phyloP scores from a whole-genome alignment of 495 filamentous ascomycete species.

The Xylaria sp. region DNA sequence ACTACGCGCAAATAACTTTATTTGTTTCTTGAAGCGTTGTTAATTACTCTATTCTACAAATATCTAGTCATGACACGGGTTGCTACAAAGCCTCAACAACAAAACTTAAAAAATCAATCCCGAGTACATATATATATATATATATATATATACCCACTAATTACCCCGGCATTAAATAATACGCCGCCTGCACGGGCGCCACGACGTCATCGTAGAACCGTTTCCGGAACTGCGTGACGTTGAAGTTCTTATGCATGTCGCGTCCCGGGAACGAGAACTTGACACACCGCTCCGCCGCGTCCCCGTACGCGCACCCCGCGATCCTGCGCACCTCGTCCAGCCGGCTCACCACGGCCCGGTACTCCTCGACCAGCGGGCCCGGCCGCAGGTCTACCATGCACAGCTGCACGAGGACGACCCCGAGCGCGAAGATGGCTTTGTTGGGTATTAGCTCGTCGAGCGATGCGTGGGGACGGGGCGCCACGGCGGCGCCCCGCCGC shows the following conservation, averaged over 20 bases:
- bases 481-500: no score
- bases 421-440: not conserved
- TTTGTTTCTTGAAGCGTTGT: no score
- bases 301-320: conserved; percentile 6
- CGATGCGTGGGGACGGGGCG: not conserved
- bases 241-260: not conserved
- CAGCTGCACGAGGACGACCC: not conserved
- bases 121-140: no score
- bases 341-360: not conserved
- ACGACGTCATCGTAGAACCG: conserved; percentile 3
- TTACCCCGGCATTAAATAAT: conserved; percentile 13
- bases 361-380: not conserved
- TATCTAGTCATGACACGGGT: no score
- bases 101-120: no score
- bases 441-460: conserved; percentile 15
- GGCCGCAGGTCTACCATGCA: conserved; percentile 1
- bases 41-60: no score
- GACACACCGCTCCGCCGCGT: conserved; percentile 1
- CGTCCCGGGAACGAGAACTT: conserved; percentile 2
- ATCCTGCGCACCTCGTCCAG: conserved; percentile 9
- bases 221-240: conserved; percentile 7
- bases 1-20: no score
- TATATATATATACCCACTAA: no score
- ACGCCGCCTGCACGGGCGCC: conserved; percentile 12
- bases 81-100: no score